Evolutionary conservation across 1,284 basidiomycete species (phyloP).

Genomic region (Trichosporon sp.): DNA sequence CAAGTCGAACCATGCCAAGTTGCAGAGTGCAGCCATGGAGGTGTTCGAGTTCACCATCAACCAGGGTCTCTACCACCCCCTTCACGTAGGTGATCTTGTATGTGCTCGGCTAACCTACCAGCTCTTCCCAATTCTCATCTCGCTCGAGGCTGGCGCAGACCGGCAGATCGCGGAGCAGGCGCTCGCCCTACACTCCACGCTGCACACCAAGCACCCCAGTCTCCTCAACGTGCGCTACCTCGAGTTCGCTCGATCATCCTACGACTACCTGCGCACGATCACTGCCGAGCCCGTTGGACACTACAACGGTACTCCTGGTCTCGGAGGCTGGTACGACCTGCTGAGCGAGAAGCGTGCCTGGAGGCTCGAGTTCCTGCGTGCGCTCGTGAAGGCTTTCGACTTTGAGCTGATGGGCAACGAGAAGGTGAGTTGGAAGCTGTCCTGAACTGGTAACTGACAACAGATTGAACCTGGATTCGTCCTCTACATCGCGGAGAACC

Average conservation of each 20-base stretch:
- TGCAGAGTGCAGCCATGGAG: conserved; percentile 84
- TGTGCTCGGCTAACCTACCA: conserved; percentile 48
- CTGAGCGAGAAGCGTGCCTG: conserved; percentile 83
- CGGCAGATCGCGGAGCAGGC: conserved; percentile 70
- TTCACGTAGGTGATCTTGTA: conserved; percentile 64
- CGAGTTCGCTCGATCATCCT: conserved; percentile 75
- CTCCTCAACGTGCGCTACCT: conserved; percentile 83
- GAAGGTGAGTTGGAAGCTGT: conserved; percentile 54
- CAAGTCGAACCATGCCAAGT: conserved; percentile 67
- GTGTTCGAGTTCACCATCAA: conserved; percentile 89
- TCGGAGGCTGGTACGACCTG: conserved; percentile 88
- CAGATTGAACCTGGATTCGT: conserved; percentile 79
- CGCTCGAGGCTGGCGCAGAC: conserved; percentile 81
- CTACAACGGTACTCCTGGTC: conserved; percentile 61
- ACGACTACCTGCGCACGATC: conserved; percentile 76
- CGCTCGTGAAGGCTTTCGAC: conserved; percentile 78
- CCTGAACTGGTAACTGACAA: conserved; percentile 10
- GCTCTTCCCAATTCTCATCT: conserved; percentile 89
- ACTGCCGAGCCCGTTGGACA: conserved; percentile 50
- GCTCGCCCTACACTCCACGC: conserved; percentile 73
- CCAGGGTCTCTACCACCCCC: conserved; percentile 92
- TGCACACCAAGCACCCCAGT: conserved; percentile 87
- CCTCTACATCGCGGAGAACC: conserved; percentile 92
- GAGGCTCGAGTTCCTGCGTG: conserved; percentile 82
- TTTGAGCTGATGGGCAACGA: conserved; percentile 58